phyloP scores from a whole-genome alignment of 2,329 filamentous ascomycete genomes.

The Aureobasidium sp. region DNA sequence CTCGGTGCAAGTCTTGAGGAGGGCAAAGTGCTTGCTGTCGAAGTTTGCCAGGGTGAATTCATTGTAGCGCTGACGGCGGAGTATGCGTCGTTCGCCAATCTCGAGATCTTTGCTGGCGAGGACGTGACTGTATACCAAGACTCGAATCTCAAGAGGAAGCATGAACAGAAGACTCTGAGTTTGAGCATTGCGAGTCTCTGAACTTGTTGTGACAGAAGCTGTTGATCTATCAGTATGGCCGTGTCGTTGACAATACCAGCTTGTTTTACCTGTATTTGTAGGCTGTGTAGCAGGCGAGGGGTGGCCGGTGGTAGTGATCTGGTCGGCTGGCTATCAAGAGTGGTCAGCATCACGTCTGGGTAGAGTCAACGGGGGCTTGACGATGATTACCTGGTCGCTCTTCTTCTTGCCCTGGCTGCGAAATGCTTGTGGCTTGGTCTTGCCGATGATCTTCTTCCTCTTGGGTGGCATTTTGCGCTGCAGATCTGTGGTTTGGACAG shows the following conservation, averaged over 20 bases:
- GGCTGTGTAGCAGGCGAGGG: not conserved
- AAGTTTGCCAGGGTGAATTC: not conserved
- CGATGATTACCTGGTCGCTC: not conserved
- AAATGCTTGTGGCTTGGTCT: not conserved
- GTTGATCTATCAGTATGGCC: not conserved
- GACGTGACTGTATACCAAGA: not conserved
- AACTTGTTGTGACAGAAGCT: not conserved
- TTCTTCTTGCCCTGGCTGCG: not conserved
- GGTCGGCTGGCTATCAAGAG: accelerated
- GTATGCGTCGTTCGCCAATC: not conserved
- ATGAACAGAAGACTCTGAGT: not conserved
- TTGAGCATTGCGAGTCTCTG: not conserved
- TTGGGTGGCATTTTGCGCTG: not conserved
- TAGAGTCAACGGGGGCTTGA: not conserved
- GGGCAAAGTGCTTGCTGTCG: not conserved
- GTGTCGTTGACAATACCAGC: not conserved
- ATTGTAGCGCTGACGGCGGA: not conserved
- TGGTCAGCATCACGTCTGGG: not conserved
- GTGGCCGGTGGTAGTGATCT: not conserved
- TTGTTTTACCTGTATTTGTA: not conserved
- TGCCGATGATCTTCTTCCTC: not conserved
- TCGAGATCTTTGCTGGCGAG: not conserved
- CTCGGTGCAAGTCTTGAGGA: not conserved
- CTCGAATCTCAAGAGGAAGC: not conserved
- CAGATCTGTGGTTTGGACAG: too few relatives aligned